Conservation (phyloP, 2,329 filamentous ascomycete species). For the Colletotrichum spaethianum region DNA sequence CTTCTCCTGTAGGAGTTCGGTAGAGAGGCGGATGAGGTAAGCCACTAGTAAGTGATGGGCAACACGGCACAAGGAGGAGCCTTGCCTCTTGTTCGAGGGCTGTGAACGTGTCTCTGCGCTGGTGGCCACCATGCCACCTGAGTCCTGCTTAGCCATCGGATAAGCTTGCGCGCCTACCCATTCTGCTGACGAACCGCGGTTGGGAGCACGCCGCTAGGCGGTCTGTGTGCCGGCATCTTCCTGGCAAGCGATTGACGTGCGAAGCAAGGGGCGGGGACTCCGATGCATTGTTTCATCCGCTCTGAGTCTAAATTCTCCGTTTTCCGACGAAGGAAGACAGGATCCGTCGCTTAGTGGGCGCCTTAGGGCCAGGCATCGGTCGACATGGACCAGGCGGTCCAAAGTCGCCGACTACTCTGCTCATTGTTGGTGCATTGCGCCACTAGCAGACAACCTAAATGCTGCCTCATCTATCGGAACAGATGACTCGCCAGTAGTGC, state of each 20-base stretch:
- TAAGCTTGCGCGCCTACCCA: conserved; percentile 20
- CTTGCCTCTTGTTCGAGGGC: neutral
- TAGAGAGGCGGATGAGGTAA: neutral
- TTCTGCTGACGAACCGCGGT: conserved; percentile 22
- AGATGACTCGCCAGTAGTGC: neutral
- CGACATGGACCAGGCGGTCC: neutral
- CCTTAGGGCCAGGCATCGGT: conserved; percentile 27
- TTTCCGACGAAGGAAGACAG: conserved; percentile 19
- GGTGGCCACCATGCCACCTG: conserved; percentile 9
- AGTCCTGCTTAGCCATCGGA: conserved; percentile 23
- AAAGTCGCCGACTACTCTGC: neutral
- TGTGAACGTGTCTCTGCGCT: conserved; percentile 17
- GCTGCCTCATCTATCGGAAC: neutral
- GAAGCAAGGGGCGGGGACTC: conserved; percentile 39
- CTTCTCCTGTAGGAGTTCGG: conserved; percentile 2
- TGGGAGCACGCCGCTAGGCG: conserved; percentile 20
- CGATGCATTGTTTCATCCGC: conserved; percentile 39
- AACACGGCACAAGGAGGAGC: neutral
- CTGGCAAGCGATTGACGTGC: conserved; percentile 26
- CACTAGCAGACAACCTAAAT: neutral
- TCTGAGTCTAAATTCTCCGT: conserved; percentile 36
- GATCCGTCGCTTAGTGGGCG: neutral
- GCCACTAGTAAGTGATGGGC: neutral
- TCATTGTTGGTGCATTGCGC: conserved; percentile 4
- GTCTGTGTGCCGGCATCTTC: conserved; percentile 35